Conservation (phyloP, 805 yeast genomes). For the Schwanniomyces sp. region DNA sequence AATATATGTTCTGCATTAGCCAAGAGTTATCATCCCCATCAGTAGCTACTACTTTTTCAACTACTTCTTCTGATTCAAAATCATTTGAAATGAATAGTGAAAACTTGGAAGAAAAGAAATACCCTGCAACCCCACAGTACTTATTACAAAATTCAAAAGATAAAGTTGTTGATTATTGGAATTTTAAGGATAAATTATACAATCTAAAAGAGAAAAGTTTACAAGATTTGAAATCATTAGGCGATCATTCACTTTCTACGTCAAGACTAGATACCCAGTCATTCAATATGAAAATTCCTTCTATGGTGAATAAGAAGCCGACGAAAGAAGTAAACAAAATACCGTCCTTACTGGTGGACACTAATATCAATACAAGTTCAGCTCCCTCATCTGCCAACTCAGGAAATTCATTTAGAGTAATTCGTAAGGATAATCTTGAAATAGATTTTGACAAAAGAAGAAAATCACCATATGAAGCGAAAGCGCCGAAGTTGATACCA, state of each 20-base stretch:
- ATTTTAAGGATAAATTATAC: conserved; percentile 41
- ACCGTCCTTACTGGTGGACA: conserved; percentile 16
- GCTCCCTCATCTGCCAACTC: conserved; percentile 5
- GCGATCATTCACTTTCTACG: neutral
- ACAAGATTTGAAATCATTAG: conserved; percentile 1
- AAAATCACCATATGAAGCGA: conserved; percentile 64
- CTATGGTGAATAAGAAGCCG: conserved; percentile 8
- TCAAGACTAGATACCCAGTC: neutral
- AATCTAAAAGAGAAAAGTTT: conserved; percentile 14
- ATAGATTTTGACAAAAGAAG: conserved; percentile 81
- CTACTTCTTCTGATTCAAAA: conserved; percentile 54
- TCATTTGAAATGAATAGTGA: conserved; percentile 50
- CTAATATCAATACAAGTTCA: conserved; percentile 5
- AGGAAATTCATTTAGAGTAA: conserved; percentile 59
- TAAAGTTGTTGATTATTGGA: conserved; percentile 51
- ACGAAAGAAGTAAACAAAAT: conserved; percentile 5
- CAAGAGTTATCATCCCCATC: conserved; percentile 35
- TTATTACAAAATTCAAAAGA: conserved; percentile 47
- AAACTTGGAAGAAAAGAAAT: conserved; percentile 36
- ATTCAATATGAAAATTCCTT: conserved; percentile 16
- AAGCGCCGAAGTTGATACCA: conserved; percentile 40
- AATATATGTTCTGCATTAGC: conserved; percentile 33
- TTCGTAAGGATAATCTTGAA: conserved; percentile 65
- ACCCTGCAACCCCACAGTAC: conserved; percentile 72
- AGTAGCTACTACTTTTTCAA: conserved; percentile 36